Percentiles rank a stretch among this genome's conserved stretches.
Evolutionary conservation across 345 rosid species (phyloP).

Genomic region (Syzygium aromaticum): DNA sequence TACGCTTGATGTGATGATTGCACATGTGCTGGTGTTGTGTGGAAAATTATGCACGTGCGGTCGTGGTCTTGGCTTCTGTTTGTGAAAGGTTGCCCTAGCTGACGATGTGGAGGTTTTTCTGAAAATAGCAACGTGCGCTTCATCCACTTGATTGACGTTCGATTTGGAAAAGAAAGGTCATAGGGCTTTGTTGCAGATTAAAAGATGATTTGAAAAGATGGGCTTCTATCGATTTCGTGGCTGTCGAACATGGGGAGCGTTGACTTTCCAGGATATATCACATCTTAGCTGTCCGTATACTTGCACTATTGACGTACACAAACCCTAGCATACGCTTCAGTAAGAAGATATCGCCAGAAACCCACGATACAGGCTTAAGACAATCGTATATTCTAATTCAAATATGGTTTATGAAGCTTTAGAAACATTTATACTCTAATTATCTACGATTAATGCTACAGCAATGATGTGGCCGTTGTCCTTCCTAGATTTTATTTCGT

Average conservation of each 20-base stretch:
- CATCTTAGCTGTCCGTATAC: not conserved
- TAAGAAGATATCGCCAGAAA: not conserved
- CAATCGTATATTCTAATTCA: not conserved
- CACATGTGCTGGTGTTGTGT: not conserved
- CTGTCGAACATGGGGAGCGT: not conserved
- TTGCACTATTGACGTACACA: not conserved
- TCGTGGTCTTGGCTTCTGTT: not conserved
- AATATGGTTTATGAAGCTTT: not conserved
- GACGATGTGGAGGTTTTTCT: not conserved
- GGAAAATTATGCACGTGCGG: not conserved
- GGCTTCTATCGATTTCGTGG: not conserved
- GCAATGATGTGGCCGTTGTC: not conserved
- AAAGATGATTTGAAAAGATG: not conserved
- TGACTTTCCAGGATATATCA: not conserved
- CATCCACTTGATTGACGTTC: not conserved
- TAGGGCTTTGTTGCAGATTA: not conserved
- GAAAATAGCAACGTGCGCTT: not conserved
- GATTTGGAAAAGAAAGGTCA: not conserved
- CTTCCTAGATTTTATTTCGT: not conserved
- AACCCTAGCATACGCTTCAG: not conserved
- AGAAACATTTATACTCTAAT: not conserved
- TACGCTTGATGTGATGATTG: not conserved
- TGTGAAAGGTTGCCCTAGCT: not conserved
- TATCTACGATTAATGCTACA: not conserved
- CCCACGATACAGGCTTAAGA: not conserved